Base-by-base conservation (phyloP, 2,329 filamentous ascomycete species). In the Teratosphaeria pseudoeucalypti region DNA sequence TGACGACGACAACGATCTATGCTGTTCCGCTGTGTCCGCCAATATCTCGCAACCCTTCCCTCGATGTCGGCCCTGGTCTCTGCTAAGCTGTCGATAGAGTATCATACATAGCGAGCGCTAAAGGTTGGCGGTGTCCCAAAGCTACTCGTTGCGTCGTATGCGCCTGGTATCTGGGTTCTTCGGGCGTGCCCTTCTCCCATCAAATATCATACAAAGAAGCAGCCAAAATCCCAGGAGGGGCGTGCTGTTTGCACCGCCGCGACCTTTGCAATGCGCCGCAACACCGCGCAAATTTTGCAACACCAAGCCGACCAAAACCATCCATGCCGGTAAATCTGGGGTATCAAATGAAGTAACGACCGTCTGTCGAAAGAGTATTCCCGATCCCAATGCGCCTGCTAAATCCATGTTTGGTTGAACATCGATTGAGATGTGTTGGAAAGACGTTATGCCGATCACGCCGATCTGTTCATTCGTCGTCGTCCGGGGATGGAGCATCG, bases 401-500 rank as follows among this genome's bases (percentile, higher is more conserved):
- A 34, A 14, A 49, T 55, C 16, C 47, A 26, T n/a, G 16, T 27
- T 34, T 5, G 16, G 19, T 26, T 47, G 34, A 3, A 43, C 37
- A 19, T 16, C 19, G 3, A 4, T 43, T 5, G 16, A 19, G 16
- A 19, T 34, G 26, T 19, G 55, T 14, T 32, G 7, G n/a, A 9
- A n/a, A n/a, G 7, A 14, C 32, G 9, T 57, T 10, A 43, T 29
- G 49, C 14, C 34, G 47, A 12, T 57, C 26, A 3, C 34, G 49
- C 27, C 61, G 53, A 58, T 60, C 39, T 60, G 55, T 58, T 57
- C 58, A 58, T 32, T 61, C 72, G 56, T 71, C 69, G n/a, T 80
- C 78, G 39, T 79, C 78, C 4, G 78, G 77, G 2, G 78, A 80
- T 32, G 77, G 71, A 61, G 78, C 76, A 49, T 49, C 71, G 63